Conservation (phyloP, 2,329 filamentous ascomycete genomes). For the Fusarium transvaalense region DNA sequence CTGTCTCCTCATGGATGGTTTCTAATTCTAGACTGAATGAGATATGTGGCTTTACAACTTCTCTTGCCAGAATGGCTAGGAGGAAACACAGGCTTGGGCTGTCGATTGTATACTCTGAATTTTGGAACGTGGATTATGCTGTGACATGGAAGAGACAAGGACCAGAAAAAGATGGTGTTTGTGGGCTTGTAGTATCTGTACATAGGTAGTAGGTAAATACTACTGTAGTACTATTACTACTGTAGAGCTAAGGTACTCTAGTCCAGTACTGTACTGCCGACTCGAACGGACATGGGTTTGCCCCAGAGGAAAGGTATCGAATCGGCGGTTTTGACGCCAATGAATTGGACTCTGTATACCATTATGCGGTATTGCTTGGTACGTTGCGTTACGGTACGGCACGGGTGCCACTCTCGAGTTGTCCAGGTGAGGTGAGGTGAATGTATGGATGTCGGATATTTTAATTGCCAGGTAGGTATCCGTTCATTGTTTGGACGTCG, state of each 20-base stretch:
- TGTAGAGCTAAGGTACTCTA: conserved; percentile 3
- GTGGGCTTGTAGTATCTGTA: conserved; percentile 10
- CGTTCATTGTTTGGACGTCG: conserved; percentile 11
- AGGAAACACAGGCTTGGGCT: not conserved
- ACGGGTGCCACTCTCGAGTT: not conserved
- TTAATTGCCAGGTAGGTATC: not conserved
- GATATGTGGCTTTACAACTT: conserved; percentile 21
- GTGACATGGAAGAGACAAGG: not conserved
- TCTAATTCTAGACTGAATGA: conserved; percentile 19
- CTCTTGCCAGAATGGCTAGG: not conserved
- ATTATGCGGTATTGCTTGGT: not conserved
- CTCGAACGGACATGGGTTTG: conserved; percentile 33
- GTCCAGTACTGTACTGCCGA: not conserved
- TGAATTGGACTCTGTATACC: conserved; percentile 1
- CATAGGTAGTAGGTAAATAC: not conserved
- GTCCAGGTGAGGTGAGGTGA: not conserved
- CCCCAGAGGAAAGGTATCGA: conserved; percentile 41
- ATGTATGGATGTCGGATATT: conserved; percentile 20
- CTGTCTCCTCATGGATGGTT: conserved; percentile 11
- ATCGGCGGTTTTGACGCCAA: conserved; percentile 38
- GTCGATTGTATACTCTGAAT: not conserved
- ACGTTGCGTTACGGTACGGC: not conserved
- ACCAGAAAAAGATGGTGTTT: conserved; percentile 10
- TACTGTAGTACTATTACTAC: conserved; percentile 21
- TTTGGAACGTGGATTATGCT: not conserved